Evolutionary conservation across 2,329 filamentous ascomycete genomes (phyloP).

Genomic region (Corniculantispora saksenae): DNA sequence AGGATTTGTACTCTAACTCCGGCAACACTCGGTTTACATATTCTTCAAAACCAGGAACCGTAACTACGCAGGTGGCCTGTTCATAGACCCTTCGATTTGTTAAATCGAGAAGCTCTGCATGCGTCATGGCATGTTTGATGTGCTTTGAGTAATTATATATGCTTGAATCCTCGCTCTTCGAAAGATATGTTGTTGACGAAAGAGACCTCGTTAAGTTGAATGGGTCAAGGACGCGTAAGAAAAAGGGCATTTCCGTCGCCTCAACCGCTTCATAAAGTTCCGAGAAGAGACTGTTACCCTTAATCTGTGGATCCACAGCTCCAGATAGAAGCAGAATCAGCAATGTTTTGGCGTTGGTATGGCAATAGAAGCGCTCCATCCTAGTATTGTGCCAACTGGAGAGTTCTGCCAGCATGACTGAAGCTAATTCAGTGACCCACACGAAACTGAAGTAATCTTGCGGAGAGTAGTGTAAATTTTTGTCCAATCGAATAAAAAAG

Average conservation of each 20-base stretch:
- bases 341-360: background rate
- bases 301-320: background rate
- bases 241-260: no score
- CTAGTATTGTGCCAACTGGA: background rate
- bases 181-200: no score
- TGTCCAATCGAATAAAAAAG: background rate
- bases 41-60: background rate
- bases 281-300: background rate
- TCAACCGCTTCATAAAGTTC: background rate
- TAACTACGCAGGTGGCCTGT: background rate
- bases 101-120: background rate
- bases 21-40: background rate
- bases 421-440: no score
- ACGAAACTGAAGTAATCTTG: no score
- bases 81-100: no score
- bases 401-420: background rate
- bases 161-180: no score
- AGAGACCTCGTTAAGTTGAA: no score
- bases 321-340: background rate
- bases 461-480: no score
- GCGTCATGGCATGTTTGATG: background rate
- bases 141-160: no score
- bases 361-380: background rate
- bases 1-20: background rate
- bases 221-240: no score